phyloP scores from a whole-genome alignment of 148 eudicot genomes.

The Rhododendron ovatum region DNA sequence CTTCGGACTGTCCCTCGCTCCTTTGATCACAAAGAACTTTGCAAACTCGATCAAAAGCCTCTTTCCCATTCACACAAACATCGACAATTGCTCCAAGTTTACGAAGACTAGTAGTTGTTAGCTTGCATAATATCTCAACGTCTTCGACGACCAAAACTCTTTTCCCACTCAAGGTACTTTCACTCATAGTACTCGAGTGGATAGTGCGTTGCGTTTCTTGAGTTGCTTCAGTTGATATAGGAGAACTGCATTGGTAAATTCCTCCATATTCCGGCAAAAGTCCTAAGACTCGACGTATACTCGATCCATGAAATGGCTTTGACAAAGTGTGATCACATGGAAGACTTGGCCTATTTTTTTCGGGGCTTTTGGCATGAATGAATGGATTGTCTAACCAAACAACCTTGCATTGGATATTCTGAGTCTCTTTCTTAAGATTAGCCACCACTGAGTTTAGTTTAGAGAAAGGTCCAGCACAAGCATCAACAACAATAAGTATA shows the following conservation, averaged over 20 bases:
- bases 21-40: neutral
- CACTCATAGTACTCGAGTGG: neutral
- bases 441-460: neutral
- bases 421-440: neutral
- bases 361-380: neutral
- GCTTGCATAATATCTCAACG: neutral
- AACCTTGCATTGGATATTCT: neutral
- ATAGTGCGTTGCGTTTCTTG: neutral
- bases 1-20: neutral
- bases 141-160: constrained; percentile 5
- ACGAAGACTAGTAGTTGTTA: neutral
- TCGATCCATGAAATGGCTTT: constrained; percentile 12
- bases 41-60: constrained; percentile 8
- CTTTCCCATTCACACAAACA: constrained; percentile 10
- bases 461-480: neutral
- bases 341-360: neutral
- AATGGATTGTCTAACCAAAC: neutral
- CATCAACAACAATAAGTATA: constrained; percentile 4
- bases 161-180: constrained; percentile 6
- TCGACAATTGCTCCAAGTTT: constrained; percentile 10
- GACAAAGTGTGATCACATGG: constrained; percentile 8
- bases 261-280: constrained; percentile 13
- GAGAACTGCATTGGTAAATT: neutral
- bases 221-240: neutral
- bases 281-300: constrained; percentile 5